Evolutionary conservation across 805 yeast genomes (phyloP), one percentile per base, ranked within the genome.

Genomic region (Kregervanrija delftensis): DNA sequence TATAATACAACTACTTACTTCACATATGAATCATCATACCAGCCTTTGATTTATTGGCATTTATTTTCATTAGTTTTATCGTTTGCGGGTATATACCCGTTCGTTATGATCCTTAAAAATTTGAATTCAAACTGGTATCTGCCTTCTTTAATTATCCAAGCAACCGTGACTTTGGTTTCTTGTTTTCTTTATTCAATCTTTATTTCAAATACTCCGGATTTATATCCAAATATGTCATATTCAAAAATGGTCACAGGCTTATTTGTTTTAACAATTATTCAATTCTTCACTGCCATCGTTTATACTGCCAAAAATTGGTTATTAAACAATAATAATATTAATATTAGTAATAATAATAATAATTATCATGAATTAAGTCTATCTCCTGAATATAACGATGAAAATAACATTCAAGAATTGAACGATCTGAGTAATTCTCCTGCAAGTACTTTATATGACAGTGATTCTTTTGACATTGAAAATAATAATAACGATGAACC

Each of bases 191-290:
- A 81, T 54, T 72, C 76, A 41, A 64, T 81, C 9, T 87, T 81
- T 57, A 73, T 77, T 35, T 60, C 68, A 4, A 68, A 82, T 13
- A 81, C 80, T 17, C 83, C 86, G 0, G 70, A 74, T 44, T 67
- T 87, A 54, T 91, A 87, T 60, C 96, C 96, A 1, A 70, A 74
- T 35, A 86, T 86, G 58, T 82, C 84, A 1, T 89, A 89, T 63
- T 65, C 76, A 11, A 75, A 72, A 55, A 79, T 86, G 78, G 73
- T 84, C 17, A 67, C 75, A 57, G 74, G 85, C 10, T 63, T 88
- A 47, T 63, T 83, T 10, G 58, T 81, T 41, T 61, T 79, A 10
- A 62, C 80, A 2, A 46, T 73, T 2, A 63, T 68, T 2, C 96
- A 86, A 51, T 76, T 74, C 57, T 48, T 68, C 11, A 58, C 77